These are phyloP conservation scores for Apiotrichum brassicae DNA, from an alignment of 1,284 basidiomycete species.

Conservation along the genomic window DNA sequence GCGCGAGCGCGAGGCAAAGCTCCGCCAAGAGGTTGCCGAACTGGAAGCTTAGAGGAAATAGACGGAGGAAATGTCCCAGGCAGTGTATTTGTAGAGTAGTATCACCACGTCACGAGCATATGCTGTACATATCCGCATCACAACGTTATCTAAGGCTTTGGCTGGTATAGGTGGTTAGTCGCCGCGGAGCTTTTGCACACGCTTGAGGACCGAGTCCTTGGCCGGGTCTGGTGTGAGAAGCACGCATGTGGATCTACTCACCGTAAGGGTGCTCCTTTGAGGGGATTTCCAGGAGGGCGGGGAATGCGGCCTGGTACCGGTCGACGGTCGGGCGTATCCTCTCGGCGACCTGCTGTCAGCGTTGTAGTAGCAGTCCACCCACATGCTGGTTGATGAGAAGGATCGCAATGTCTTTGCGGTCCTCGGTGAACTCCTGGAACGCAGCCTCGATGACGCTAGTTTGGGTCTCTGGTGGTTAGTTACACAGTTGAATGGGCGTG, in stretches of 20 bases:
- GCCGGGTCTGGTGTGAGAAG: conserved; percentile 64
- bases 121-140: conserved; percentile 24
- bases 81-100: conserved; percentile 3
- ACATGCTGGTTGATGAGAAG: conserved; percentile 96
- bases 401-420: conserved; percentile 84
- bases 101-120: conserved; percentile 10
- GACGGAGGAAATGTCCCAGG: background rate
- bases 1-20: conserved; percentile 30
- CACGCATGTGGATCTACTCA: conserved; percentile 49
- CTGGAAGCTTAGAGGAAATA: conserved; percentile 25
- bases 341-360: conserved; percentile 70
- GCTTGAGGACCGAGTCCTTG: conserved; percentile 94
- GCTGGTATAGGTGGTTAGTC: conserved; percentile 75
- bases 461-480: conserved; percentile 66
- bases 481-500: background rate
- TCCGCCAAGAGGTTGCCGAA: conserved; percentile 35
- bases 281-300: conserved; percentile 93
- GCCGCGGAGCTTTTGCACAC: conserved; percentile 93
- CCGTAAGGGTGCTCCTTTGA: conserved; percentile 69
- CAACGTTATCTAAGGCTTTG: conserved; percentile 52
- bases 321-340: conserved; percentile 94
- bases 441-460: conserved; percentile 77
- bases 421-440: conserved; percentile 83
- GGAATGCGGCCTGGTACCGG: conserved; percentile 91
- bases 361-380: conserved; percentile 30